Evolutionary conservation across 1,284 basidiomycete species (phyloP).

Genomic region (Microbotryum intermedium): DNA sequence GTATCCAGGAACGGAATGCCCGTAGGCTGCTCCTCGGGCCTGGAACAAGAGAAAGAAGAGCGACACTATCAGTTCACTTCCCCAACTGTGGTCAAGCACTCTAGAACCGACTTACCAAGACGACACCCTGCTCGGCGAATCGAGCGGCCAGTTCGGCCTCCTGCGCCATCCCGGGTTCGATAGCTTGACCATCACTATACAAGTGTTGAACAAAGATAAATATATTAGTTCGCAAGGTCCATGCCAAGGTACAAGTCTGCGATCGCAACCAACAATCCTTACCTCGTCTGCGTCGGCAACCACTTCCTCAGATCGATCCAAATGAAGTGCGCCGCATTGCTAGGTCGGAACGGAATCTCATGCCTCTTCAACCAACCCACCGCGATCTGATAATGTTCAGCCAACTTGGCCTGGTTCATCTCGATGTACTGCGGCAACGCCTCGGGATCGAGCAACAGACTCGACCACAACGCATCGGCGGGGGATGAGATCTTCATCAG

Average conservation of each 20-base stretch:
- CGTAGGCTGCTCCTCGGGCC: constrained; percentile 20
- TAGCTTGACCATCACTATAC: neutral
- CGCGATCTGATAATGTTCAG: constrained; percentile 12
- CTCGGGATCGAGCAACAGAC: constrained; percentile 10
- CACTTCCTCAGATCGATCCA: constrained; percentile 21
- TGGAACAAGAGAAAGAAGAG: neutral
- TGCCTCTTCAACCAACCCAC: constrained; percentile 14
- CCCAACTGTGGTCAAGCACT: neutral
- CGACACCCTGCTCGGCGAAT: constrained; percentile 7
- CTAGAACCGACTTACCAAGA: neutral
- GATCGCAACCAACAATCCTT: constrained; percentile 8
- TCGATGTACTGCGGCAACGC: constrained; percentile 13
- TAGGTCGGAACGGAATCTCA: constrained; percentile 16
- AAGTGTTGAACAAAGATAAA: constrained; percentile 14
- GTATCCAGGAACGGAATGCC: constrained; percentile 17
- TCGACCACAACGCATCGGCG: constrained; percentile 26
- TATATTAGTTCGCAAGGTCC: constrained; percentile 1
- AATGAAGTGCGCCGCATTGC: constrained; percentile 29
- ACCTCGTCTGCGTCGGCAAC: constrained; percentile 9
- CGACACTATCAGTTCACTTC: neutral
- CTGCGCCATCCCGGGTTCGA: constrained; percentile 1
- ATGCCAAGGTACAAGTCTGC: constrained; percentile 13
- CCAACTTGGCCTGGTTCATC: constrained; percentile 15
- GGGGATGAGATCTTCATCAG: constrained; percentile 31
- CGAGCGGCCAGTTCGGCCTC: constrained; percentile 12